Base-by-base conservation (phyloP, 345 rosid species). In the Dovyalis caffra region DNA sequence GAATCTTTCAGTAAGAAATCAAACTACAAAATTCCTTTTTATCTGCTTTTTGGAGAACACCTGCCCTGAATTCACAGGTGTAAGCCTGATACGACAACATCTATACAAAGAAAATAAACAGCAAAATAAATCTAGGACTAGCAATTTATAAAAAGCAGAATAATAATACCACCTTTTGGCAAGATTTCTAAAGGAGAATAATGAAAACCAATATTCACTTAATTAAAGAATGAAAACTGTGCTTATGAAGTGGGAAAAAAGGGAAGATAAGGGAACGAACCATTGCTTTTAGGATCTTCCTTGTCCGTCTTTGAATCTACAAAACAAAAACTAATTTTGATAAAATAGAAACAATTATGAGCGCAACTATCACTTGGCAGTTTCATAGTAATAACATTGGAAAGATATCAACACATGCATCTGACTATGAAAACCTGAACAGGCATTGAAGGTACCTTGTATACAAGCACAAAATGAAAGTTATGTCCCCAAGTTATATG, bases 261-360 rank as follows among this genome's bases (percentile, higher is more conserved):
- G 15, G 69, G 53, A 72, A 71, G 62, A 32, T 34, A 43, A 60
- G 65, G 51, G 23, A 8, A 28, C 81, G 23, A 16, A 95, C 99
- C 90, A 20, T 81, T 87, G 83, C 71, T 87, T 86, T 90, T 95
- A 38, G 82, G 70, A 32, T 95, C 98, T 86, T 92, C 99, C 84
- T 91, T 95, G 56, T 92, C 97, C 18, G 75, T 83, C 83, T 92
- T 95, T 31, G 86, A 79, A 86, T 95, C 98, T 95, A 76, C 70
- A 77, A 37, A 79, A 85, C 66, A 21, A 80, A 51, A 64, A 69
- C 29, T 73, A 43, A 26, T n/a, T 82, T 53, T 14, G 62, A 80
- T 49, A 66, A 34, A 72, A 51, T 29, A 10, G 43, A 32, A 37
- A 31, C 26, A 63, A 28, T 53, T 8, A 67, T 8, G 71, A 67